phyloP scores from a whole-genome alignment of 2,329 filamentous ascomycete genomes.

The Fusarium compactum region DNA sequence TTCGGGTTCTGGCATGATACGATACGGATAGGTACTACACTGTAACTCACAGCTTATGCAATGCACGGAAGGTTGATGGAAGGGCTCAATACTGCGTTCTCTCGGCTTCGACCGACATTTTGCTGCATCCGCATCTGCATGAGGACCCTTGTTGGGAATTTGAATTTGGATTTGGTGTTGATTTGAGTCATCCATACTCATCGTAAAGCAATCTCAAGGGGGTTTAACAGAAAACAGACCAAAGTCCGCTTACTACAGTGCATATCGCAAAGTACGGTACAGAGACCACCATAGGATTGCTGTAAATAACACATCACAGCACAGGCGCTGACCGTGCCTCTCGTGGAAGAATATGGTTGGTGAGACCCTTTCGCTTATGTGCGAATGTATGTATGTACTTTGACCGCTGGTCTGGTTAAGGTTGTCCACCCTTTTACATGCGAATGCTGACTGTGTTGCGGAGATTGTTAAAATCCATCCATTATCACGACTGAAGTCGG shows the following conservation, averaged over 20 bases:
- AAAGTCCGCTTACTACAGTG: slow-evolving; percentile 22
- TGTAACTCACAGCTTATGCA: slow-evolving; percentile 15
- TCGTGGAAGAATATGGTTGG: slow-evolving; percentile 12
- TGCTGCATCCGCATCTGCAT: slow-evolving; percentile 9
- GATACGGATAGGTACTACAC: not conserved
- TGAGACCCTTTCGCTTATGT: slow-evolving; percentile 10
- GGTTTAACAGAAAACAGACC: slow-evolving; percentile 3
- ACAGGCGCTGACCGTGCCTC: slow-evolving; percentile 19
- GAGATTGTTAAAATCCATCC: slow-evolving; percentile 21
- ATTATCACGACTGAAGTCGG: not conserved
- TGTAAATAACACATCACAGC: slow-evolving; percentile 9
- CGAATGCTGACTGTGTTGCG: slow-evolving; percentile 1
- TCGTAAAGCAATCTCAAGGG: slow-evolving; percentile 20
- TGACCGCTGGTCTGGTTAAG: slow-evolving; percentile 43
- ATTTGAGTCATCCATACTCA: slow-evolving; percentile 18
- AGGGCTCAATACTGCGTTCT: slow-evolving; percentile 12
- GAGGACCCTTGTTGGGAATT: slow-evolving; percentile 3
- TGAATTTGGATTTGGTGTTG: not conserved
- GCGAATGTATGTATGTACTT: slow-evolving; percentile 4
- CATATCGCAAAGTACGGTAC: not conserved
- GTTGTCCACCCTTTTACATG: slow-evolving; percentile 15
- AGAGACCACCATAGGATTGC: slow-evolving; percentile 4
- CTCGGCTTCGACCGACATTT: slow-evolving; percentile 23
- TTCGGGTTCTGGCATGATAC: slow-evolving; percentile 3
- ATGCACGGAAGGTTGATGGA: slow-evolving; percentile 16